Evolutionary conservation across 2,329 filamentous ascomycete genomes (phyloP).

Genomic region (Colletotrichum nymphaeae): DNA sequence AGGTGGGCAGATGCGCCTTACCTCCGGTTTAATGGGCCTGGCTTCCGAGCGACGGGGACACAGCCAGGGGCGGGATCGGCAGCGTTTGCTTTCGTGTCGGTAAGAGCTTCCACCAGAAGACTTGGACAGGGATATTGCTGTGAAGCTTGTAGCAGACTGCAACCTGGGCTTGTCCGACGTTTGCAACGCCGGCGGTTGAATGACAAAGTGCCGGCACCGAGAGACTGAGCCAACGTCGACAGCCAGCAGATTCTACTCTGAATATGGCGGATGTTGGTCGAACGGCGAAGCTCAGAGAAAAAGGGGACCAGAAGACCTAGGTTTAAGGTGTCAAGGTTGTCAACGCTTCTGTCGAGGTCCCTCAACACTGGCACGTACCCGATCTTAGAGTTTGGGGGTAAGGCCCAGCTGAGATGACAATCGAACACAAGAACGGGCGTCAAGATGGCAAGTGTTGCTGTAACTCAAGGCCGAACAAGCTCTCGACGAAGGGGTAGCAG

Average conservation of each 20-base stretch:
- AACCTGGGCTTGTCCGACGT: neutral
- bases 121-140: conserved; percentile 5
- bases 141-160: neutral
- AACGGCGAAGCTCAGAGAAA: neutral
- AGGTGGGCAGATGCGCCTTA: conserved; percentile 6
- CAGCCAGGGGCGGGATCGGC: conserved; percentile 22
- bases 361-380: neutral
- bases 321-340: neutral
- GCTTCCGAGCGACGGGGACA: conserved; percentile 1
- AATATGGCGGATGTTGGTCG: neutral
- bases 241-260: neutral
- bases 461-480: neutral
- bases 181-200: neutral
- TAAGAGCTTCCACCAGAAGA: neutral
- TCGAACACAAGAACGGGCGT: conserved; percentile 11
- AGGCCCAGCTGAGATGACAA: conserved; percentile 11
- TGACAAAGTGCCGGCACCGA: neutral
- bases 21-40: conserved; percentile 12
- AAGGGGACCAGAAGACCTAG: neutral
- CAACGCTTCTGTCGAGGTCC: neutral
- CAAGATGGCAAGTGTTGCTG: conserved; percentile 1
- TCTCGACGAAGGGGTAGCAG: neutral
- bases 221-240: neutral
- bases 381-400: neutral
- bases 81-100: neutral